Base-by-base conservation (phyloP, 768 basidiomycete genomes). In the Strobilomyces echinocephalus region DNA sequence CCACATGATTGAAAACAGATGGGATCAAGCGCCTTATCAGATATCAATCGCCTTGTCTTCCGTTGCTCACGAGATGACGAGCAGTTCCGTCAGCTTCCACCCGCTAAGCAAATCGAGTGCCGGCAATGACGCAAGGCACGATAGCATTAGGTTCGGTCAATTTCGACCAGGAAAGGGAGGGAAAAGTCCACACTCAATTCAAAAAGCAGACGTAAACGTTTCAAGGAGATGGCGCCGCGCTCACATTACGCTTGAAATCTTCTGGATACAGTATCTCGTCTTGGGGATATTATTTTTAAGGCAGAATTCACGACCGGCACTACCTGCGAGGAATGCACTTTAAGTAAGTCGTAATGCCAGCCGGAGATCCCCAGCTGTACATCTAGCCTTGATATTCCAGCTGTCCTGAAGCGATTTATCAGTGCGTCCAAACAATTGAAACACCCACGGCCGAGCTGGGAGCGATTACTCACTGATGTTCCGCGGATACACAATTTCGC, bases 131-230 rank as follows among this genome's bases (percentile, higher is more conserved):
- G 48, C 53, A 61, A 64, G 11, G 50, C n/a, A 46, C 41, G 57
- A 54, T 28, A 54, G 31, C 46, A 26, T 49, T 42, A 48, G 30
- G 50, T 57, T 57, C 52, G 24, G 50, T 48, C 49, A 56, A 16
- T 28, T 43, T 30, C 30, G 30, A 44, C 26, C 44, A 42, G 38
- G 49, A 35, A 34, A 38, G 41, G 33, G 36, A 38, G 39, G 20
- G 18, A 33, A 11, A 40, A 43, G 31, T 20, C 35, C 33, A 24
- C 30, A 39, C 39, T 34, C 48, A 44, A 57, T 49, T 52, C 38
- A 50, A 63, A 51, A 56, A 33, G 52, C 39, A 11, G 59, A 61
- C 64, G 64, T 66, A 63, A 64, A 43, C 16, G n/a, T 39, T 12
- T 41, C 28, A 50, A 41, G 45, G 49, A 28, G 31, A 47, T 51